These are phyloP conservation scores for Sindora glabra DNA, from an alignment of 306 rosid genomes.

Conservation along the genomic window DNA sequence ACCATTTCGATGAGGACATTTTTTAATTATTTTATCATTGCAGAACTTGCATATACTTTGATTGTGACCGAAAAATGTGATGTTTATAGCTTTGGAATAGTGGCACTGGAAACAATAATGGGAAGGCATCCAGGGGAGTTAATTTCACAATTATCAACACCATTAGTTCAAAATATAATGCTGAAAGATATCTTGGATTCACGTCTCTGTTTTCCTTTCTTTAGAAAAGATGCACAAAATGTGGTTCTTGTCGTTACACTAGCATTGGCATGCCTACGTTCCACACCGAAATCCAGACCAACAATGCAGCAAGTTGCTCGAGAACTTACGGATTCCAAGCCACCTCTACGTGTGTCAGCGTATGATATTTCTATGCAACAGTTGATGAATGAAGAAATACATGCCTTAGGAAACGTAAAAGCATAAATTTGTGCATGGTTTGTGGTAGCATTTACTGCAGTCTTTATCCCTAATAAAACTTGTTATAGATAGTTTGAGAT, in stretches of 20 bases:
- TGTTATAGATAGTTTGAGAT: too few species aligned
- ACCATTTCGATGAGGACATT: too few species aligned
- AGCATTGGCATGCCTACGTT: too few species aligned
- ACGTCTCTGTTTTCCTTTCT: neutral
- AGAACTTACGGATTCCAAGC: neutral
- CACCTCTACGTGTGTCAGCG: neutral
- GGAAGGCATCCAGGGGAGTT: constrained; percentile 12
- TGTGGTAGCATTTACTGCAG: too few species aligned
- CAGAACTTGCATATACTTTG: constrained; percentile 10
- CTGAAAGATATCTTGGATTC: constrained; percentile 1
- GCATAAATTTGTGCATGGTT: too few species aligned
- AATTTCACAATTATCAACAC: neutral
- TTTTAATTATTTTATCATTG: too few species aligned
- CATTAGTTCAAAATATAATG: neutral
- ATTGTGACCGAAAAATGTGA: constrained; percentile 14
- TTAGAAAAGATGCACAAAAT: too few species aligned
- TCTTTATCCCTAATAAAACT: too few species aligned
- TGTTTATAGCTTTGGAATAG: too few species aligned
- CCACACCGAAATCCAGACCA: too few species aligned
- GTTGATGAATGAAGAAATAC: too few species aligned
- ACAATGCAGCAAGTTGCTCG: constrained; percentile 6
- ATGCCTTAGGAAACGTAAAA: neutral
- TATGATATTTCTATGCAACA: neutral
- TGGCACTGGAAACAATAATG: constrained; percentile 17
- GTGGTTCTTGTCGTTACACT: too few species aligned